phyloP scores from a whole-genome alignment of 192 early-diverging fungal species.

The Kickxella alabastrina region DNA sequence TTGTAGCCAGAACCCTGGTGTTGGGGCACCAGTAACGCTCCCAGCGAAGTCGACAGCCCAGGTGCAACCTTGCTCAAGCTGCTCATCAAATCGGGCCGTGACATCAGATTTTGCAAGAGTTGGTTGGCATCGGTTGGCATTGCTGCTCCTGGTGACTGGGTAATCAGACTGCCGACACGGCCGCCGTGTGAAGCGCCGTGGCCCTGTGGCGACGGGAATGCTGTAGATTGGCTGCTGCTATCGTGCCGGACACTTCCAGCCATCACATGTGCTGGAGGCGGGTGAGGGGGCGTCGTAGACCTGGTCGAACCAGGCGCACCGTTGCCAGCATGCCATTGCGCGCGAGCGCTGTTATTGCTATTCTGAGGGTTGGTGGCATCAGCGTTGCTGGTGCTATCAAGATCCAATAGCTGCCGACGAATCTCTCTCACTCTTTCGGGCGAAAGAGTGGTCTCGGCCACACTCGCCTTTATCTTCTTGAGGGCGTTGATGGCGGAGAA shows the following conservation, averaged over 20 bases:
- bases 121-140: slow-evolving; percentile 13
- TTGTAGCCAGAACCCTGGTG: slow-evolving; percentile 9
- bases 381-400: slow-evolving; percentile 4
- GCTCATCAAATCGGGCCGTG: slow-evolving; percentile 32
- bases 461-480: slow-evolving; percentile 25
- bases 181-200: no score
- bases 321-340: no score
- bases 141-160: no score
- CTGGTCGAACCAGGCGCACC: not conserved
- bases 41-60: slow-evolving; percentile 25
- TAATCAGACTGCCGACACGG: no score
- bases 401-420: slow-evolving; percentile 19
- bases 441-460: slow-evolving; percentile 21
- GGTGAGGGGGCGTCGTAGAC: slow-evolving; percentile 18
- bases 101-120: slow-evolving; percentile 36
- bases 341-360: not conserved
- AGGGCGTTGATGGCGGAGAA: slow-evolving; percentile 28
- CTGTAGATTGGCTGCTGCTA: not conserved
- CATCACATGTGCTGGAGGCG: slow-evolving; percentile 6
- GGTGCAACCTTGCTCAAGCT: slow-evolving; percentile 40
- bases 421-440: slow-evolving; percentile 17
- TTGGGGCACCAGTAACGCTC: slow-evolving; percentile 17
- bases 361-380: not conserved
- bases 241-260: not conserved
- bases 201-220: no score